Evolutionary conservation across 202 grass and related monocot genomes (phyloP).

Genomic region (Zoysia matrella): DNA sequence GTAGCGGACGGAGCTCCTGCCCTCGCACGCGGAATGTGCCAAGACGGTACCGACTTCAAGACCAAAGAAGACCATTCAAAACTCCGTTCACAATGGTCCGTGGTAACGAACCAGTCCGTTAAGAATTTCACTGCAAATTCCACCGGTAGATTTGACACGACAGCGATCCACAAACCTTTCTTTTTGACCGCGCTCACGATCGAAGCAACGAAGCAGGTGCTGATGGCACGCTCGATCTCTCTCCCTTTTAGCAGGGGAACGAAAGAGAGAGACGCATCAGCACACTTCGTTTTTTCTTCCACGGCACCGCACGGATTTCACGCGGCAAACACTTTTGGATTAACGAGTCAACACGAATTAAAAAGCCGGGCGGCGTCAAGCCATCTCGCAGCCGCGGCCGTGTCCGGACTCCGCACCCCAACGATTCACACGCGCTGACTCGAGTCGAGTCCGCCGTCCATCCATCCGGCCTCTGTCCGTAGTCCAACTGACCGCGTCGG

Average conservation of each 20-base stretch:
- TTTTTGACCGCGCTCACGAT: not conserved
- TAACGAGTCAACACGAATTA: conserved; percentile 29
- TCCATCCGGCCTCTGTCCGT: not conserved
- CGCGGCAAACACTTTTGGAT: not conserved
- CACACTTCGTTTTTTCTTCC: not conserved
- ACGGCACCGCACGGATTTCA: not conserved
- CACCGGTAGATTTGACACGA: not conserved
- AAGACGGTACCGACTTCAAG: not conserved
- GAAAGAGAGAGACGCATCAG: not conserved
- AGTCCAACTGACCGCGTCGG: conserved; percentile 25
- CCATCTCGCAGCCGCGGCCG: too few relatives aligned
- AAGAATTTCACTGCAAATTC: not conserved
- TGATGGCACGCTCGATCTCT: not conserved
- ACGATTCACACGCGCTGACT: conserved; percentile 46
- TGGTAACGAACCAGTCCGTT: not conserved
- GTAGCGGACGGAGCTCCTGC: not conserved
- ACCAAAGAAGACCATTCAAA: not conserved
- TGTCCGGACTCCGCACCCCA: not conserved
- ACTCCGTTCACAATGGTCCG: not conserved
- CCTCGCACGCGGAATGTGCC: too few relatives aligned
- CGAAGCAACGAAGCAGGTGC: not conserved
- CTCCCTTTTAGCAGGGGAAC: not conserved
- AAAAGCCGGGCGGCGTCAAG: not conserved
- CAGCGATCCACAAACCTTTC: too few relatives aligned
- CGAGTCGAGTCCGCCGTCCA: not conserved